Conservation (phyloP, 208 protist species). For the Entamoeba histolytica region DNA sequence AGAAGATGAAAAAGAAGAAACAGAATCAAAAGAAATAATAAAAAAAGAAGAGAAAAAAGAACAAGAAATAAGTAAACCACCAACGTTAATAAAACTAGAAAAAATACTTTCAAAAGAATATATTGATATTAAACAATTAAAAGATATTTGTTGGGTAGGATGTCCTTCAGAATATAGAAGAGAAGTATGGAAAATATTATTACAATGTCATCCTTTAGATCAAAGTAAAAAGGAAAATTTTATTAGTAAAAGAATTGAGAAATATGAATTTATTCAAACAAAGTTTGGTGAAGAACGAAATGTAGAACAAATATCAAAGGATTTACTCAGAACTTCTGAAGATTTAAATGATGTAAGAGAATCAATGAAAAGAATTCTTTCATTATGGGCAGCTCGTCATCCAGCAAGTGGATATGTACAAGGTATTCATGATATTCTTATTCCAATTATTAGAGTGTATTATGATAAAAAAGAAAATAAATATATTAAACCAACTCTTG, state of each 20-base stretch:
- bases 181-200: neutral
- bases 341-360: neutral
- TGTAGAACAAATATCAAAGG: neutral
- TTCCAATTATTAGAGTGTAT: neutral
- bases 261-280: neutral
- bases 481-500: neutral
- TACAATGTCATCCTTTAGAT: neutral
- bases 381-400: neutral
- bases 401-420: slow-evolving; percentile 8
- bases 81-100: too few species aligned
- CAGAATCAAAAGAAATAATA: too few species aligned
- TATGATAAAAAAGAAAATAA: too few species aligned
- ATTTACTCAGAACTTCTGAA: neutral
- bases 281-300: neutral
- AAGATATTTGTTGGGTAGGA: neutral
- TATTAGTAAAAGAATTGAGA: neutral
- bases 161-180: neutral
- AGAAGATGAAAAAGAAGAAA: too few species aligned
- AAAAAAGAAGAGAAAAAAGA: too few species aligned
- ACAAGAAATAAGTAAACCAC: too few species aligned
- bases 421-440: neutral
- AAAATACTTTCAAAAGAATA: neutral
- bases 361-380: neutral
- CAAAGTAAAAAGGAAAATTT: neutral
- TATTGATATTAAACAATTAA: neutral